Evolutionary conservation across 139 green algal species (phyloP).

Genomic region (Ettlia oleoabundans): DNA sequence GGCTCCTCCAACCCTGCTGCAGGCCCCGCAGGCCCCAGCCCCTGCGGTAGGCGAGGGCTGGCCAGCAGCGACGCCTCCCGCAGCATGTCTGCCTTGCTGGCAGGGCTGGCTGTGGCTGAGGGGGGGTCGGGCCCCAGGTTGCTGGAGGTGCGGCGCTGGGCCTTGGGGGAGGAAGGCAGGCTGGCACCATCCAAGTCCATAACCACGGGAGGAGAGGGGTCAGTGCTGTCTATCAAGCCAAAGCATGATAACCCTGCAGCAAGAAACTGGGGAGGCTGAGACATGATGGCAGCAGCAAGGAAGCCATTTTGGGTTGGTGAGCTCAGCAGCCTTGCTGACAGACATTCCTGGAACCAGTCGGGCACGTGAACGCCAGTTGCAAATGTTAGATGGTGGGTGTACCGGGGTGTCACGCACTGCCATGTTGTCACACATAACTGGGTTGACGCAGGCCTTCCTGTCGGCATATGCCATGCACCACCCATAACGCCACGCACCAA

Average conservation of each 20-base stretch:
- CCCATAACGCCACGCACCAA: slow-evolving; percentile 59
- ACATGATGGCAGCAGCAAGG: background rate
- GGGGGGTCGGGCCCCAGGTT: background rate
- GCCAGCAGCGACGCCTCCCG: slow-evolving; percentile 16
- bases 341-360: too few species aligned
- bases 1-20: slow-evolving; percentile 5
- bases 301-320: background rate
- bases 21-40: background rate
- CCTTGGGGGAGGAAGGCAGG: slow-evolving; percentile 26
- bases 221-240: slow-evolving; percentile 80
- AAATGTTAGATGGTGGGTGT: too few species aligned
- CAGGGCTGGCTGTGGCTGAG: slow-evolving; percentile 34
- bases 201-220: slow-evolving; percentile 43
- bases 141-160: background rate
- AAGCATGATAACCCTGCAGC: slow-evolving; percentile 73
- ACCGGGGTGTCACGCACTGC: background rate
- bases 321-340: background rate
- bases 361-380: too few species aligned
- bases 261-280: background rate
- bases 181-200: slow-evolving; percentile 36
- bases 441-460: too few species aligned
- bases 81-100: slow-evolving; percentile 36
- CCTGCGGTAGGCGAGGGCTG: background rate
- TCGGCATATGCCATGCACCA: background rate
- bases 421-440: background rate